Evolutionary conservation across 2,329 filamentous ascomycete species (phyloP), one percentile per base, ranked within the genome.

Genomic region (Fusarium haematococcum): DNA sequence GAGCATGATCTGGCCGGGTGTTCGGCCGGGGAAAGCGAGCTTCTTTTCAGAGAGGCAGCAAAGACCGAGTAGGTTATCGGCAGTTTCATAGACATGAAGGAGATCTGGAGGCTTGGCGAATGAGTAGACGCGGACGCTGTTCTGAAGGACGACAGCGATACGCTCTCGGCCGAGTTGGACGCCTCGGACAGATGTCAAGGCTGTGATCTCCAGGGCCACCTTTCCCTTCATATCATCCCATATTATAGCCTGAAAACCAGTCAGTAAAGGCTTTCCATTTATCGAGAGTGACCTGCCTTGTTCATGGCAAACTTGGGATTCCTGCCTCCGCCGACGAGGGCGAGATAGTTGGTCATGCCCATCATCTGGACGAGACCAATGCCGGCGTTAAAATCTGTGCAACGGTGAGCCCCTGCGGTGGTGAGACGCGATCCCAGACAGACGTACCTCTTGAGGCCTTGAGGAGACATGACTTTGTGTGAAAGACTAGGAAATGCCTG

Each of bases 151-250:
- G 20, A 98, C 91, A 27, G 95, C 91, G 74, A 98, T 92, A 78
- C 92, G 92, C 61, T 91, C 91, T 73, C 91, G 91, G 25, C 92
- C 92, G 27, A 98, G 86, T 75, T 94, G 92, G 32, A 98, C 91
- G 43, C 95, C 93, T 18, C 95, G 90, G 27, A 98, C 91, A 2
- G 93, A 91, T 23, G 94, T 95, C 67, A 94, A 90, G 70, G 95
- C 92, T 66, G 96, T 93, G 77, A 98, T 93, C 72, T 95, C 93
- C 16, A 94, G 88, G 9, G 92, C 91, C 10, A 87, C 83, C 74
- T 92, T 93, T 71, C 93, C 91, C 75, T 93, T 94, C 70, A 91
- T 88, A 78, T 97, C 95, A 82, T 99, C 95, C 95, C 95, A 98
- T 77, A 98, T 94, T 74, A 97, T 91, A 58, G 95, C 89, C 90